A percentile compares a stretch with the other conserved stretches of the same genome.
Evolutionary conservation across 129 eudicot genomes (phyloP).

Genomic region (Centella asiatica): DNA sequence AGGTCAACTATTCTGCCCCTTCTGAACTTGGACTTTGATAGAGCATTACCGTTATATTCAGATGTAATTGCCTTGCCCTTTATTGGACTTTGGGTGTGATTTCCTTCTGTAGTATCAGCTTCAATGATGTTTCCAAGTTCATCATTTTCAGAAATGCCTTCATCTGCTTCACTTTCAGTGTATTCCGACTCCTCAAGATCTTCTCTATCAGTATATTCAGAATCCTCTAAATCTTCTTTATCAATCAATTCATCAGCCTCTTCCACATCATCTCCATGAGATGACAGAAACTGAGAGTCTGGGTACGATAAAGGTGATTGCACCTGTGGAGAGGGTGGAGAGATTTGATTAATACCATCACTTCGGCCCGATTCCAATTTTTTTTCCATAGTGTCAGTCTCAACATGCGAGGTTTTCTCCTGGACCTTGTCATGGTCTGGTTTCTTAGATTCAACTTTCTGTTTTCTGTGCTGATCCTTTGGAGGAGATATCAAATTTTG

Average conservation of each 20-base stretch:
- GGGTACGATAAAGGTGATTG: constrained; percentile 6
- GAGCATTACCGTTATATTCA: constrained; percentile 26
- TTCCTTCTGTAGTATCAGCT: constrained; percentile 18
- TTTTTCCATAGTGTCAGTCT: constrained; percentile 20
- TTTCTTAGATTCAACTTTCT: constrained; percentile 22
- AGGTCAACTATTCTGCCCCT: constrained; percentile 50
- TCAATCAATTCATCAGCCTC: constrained; percentile 15
- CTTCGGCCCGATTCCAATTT: constrained; percentile 10
- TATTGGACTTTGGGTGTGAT: constrained; percentile 11
- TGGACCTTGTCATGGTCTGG: constrained; percentile 24
- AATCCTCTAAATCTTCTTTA: constrained; percentile 10
- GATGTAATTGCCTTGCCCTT: constrained; percentile 23
- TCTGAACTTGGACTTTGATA: constrained; percentile 40
- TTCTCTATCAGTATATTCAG: constrained; percentile 20
- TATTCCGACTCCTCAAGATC: constrained; percentile 14
- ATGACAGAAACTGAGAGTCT: constrained; percentile 17
- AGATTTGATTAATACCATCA: constrained; percentile 16
- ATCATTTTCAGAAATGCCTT: constrained; percentile 11
- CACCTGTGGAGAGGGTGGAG: constrained; percentile 22
- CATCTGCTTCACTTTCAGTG: constrained; percentile 25
- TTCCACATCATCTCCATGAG: constrained; percentile 14
- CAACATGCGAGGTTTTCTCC: constrained; percentile 44
- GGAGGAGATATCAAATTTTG: constrained; percentile 21
- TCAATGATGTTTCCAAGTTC: constrained; percentile 7
- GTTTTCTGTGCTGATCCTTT: constrained; percentile 20